Evolutionary conservation across 1,139 yeast species (phyloP), one percentile per base, ranked within the genome.

Genomic region (Yamadazyma atlantica): DNA sequence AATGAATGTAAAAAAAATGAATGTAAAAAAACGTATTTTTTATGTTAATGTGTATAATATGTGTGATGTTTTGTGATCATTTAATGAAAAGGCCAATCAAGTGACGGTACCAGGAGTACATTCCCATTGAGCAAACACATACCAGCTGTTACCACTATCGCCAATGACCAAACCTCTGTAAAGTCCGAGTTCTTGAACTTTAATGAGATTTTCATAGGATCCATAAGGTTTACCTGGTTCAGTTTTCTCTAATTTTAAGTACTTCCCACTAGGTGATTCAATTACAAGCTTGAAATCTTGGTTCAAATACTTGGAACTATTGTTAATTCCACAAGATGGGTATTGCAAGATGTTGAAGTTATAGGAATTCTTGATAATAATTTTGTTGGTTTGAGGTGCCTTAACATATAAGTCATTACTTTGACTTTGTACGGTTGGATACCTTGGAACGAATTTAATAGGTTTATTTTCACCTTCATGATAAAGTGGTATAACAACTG

Each of bases 111-210:
- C 62, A 16, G 56, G 54, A 1, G 57, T 56, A 57, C 94, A 85
- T 32, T 73, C 73, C 98, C 98, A 92, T 60, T 88, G 96, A 9
- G 95, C 90, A 62, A 87, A 88, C 5, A 86, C 89, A 52, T 89
- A 85, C 90, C 96, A 87, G 39, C 92, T 83, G 44, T 76, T 75
- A 3, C 89, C 89, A 35, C 82, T 76, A 50, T 87, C 94, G 7
- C 90, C 84, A 34, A 85, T 76, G 0, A 87, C 88, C 37, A 90
- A 72, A 1, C 92, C 94, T 37, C 90, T 73, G 85, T 96, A 92
- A 21, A 73, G 60, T 2, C 98, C 98, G 1, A 66, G 58, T 54
- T 89, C 96, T 43, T 73, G 75, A 40, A 88, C 72, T 47, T 78
- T 76, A 26, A 84, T 65, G 31, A 72, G 68, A 17, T 75, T 62